phyloP scores from a whole-genome alignment of 179 eudicot species.

The Silene noctiflora region DNA sequence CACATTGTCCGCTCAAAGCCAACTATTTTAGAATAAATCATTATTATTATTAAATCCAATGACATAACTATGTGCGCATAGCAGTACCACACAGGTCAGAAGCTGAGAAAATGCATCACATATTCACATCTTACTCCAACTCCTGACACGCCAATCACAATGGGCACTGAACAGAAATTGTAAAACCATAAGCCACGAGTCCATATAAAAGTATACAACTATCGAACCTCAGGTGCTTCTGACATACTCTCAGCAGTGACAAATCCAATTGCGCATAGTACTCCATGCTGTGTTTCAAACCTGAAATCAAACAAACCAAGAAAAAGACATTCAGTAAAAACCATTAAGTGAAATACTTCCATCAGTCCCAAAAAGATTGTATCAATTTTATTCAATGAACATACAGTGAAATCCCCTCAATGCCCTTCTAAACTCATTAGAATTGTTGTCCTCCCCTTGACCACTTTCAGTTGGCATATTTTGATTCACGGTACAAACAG shows the following conservation, averaged over 20 bases:
- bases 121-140: background rate
- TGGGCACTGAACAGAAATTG: background rate
- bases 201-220: constrained; percentile 4
- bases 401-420: background rate
- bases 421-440: background rate
- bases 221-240: constrained; percentile 51
- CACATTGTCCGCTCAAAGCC: too few relatives aligned
- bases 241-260: constrained; percentile 68
- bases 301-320: constrained; percentile 34
- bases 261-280: constrained; percentile 80
- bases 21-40: too few relatives aligned
- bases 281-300: constrained; percentile 86
- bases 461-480: background rate
- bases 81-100: background rate
- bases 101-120: background rate
- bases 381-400: background rate
- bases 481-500: background rate
- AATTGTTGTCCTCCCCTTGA: background rate
- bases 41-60: too few relatives aligned
- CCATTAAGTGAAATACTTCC: background rate
- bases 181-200: constrained; percentile 4
- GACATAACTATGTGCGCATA: background rate
- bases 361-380: background rate
- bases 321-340: constrained; percentile 15
- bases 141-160: background rate